These are phyloP conservation scores for Ganoderma resinaceum DNA, from an alignment of 1,284 basidiomycete genomes.

Conservation along the genomic window DNA sequence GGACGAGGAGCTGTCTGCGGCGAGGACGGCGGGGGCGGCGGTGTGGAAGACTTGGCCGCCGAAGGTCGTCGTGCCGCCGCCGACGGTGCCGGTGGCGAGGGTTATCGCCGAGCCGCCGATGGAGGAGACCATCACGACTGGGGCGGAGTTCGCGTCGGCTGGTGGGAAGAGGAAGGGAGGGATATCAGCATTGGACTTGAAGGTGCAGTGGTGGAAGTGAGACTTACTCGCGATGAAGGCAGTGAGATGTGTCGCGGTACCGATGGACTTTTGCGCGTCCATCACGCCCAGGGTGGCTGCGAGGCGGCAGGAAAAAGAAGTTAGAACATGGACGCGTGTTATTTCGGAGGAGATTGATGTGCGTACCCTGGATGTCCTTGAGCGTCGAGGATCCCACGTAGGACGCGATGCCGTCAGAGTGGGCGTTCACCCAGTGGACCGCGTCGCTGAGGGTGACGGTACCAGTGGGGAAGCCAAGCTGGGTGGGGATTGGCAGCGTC, in stretches of 20 bases:
- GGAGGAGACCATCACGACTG: slow-evolving; percentile 38
- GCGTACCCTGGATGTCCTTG: slow-evolving; percentile 15
- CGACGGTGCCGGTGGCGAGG: slow-evolving; percentile 31
- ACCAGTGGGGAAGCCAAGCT: slow-evolving; percentile 13
- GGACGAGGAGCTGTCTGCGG: neutral
- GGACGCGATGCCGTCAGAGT: slow-evolving; percentile 12
- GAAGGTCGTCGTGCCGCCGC: slow-evolving; percentile 34
- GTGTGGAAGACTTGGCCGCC: slow-evolving; percentile 35
- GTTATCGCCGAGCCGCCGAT: slow-evolving; percentile 22
- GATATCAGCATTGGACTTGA: neutral
- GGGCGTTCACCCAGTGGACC: slow-evolving; percentile 8
- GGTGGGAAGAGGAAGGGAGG: neutral
- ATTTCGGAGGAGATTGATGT: too few relatives aligned
- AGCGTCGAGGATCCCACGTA: slow-evolving; percentile 3
- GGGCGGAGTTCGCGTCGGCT: slow-evolving; percentile 26
- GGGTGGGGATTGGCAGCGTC: slow-evolving; percentile 15
- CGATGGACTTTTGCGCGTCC: slow-evolving; percentile 17
- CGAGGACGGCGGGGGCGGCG: slow-evolving; percentile 13
- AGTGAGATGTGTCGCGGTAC: slow-evolving; percentile 19
- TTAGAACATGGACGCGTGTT: too few relatives aligned
- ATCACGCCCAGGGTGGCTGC: slow-evolving; percentile 20
- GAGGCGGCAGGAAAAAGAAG: neutral
- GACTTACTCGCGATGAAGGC: slow-evolving; percentile 19
- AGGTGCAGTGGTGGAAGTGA: neutral
- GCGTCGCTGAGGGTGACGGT: slow-evolving; percentile 12